Conservation (phyloP, 352 stramenopile genomes). For the Phytophthora pluvialis region DNA sequence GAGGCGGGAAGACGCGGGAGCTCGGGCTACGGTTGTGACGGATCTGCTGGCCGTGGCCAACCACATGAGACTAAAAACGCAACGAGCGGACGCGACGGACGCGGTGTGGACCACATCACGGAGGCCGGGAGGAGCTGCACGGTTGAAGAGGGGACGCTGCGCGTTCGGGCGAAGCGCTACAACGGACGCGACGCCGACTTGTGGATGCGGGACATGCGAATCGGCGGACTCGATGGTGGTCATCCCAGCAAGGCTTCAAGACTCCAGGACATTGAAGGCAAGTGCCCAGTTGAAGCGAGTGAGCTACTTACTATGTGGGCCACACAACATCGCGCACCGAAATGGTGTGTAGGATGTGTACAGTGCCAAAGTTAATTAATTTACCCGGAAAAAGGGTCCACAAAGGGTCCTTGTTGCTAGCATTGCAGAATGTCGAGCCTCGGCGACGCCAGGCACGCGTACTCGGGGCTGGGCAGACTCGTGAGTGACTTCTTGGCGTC, state of each 20-base stretch:
- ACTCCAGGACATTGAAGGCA: too few relatives aligned
- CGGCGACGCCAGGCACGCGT: constrained; percentile 19
- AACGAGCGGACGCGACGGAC: not conserved
- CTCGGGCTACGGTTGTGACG: constrained; percentile 16
- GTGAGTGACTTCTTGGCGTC: constrained; percentile 23
- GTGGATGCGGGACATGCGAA: not conserved
- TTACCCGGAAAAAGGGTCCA: too few relatives aligned
- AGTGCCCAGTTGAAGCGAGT: too few relatives aligned
- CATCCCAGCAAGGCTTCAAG: too few relatives aligned
- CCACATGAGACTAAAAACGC: constrained; percentile 17
- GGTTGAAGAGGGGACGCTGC: not conserved
- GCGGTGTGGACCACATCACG: constrained; percentile 5
- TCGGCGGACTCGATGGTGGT: not conserved
- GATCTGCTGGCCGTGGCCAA: constrained; percentile 27
- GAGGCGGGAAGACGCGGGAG: constrained; percentile 2
- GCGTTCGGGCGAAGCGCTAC: not conserved
- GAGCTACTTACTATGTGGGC: too few relatives aligned
- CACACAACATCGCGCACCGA: too few relatives aligned
- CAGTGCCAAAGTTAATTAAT: too few relatives aligned
- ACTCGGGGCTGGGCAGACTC: constrained; percentile 25
- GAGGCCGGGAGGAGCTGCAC: not conserved
- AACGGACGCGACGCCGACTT: not conserved
- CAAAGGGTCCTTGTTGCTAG: too few relatives aligned
- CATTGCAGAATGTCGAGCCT: constrained; percentile 8
- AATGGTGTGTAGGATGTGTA: too few relatives aligned